Conservation (phyloP, 148 eudicot species). For the Fagopyrum tataricum region DNA sequence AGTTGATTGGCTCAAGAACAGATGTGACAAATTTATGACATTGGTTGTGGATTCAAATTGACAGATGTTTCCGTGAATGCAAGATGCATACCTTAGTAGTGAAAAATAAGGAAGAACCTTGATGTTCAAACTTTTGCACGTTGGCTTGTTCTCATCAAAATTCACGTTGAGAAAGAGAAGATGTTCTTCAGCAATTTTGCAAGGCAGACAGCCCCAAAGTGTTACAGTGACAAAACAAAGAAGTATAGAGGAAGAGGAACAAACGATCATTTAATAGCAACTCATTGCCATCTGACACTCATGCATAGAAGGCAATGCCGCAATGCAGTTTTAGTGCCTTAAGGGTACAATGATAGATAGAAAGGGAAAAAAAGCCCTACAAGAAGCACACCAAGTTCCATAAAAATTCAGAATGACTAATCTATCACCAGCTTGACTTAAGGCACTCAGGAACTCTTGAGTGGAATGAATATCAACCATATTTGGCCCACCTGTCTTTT, state of each 20-base stretch:
- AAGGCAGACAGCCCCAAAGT: slow-evolving; percentile 34
- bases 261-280: too few relatives aligned
- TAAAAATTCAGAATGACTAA: slow-evolving; percentile 91
- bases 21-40: too few relatives aligned
- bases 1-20: too few relatives aligned
- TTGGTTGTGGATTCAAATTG: too few relatives aligned
- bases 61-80: too few relatives aligned
- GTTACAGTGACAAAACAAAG: too few relatives aligned
- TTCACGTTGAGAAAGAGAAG: slow-evolving; percentile 87
- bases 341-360: background rate
- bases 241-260: too few relatives aligned
- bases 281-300: too few relatives aligned
- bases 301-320: background rate
- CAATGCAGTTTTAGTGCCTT: background rate
- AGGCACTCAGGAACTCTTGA: slow-evolving; percentile 68
- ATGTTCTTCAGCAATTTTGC: slow-evolving; percentile 80
- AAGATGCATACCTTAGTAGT: slow-evolving; percentile 55
- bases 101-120: slow-evolving; percentile 96
- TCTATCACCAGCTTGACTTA: slow-evolving; percentile 81
- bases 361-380: slow-evolving; percentile 72
- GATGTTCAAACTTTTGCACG: slow-evolving; percentile 93
- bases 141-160: slow-evolving; percentile 91
- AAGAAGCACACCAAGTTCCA: slow-evolving; percentile 99
- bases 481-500: slow-evolving; percentile 91
- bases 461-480: slow-evolving; percentile 97